phyloP scores from a whole-genome alignment of 2,329 filamentous ascomycete species.

The Aspergillus eucalypticola region DNA sequence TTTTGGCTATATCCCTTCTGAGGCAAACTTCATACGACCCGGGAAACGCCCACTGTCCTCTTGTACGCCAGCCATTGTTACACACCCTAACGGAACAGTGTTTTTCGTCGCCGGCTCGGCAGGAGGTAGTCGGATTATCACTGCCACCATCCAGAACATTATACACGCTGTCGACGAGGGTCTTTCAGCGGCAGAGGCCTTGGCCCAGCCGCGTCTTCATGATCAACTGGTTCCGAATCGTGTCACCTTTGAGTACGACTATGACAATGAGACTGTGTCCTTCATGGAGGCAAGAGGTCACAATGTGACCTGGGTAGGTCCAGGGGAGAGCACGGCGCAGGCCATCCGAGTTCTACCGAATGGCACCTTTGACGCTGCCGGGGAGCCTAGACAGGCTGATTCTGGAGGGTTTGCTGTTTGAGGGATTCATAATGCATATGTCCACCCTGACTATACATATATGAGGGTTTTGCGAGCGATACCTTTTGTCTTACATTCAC shows the following conservation, averaged over 20 bases:
- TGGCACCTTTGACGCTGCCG: conserved; percentile 74
- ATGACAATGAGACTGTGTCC: conserved; percentile 63
- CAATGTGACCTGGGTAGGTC: conserved; percentile 68
- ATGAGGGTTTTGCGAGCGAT: neutral
- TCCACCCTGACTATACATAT: neutral
- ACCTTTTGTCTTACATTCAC: no score
- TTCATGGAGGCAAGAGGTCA: conserved; percentile 67
- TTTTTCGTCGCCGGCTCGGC: conserved; percentile 73
- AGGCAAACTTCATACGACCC: conserved; percentile 77
- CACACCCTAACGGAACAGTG: conserved; percentile 64
- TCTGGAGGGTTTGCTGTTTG: conserved; percentile 64
- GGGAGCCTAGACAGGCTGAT: conserved; percentile 72
- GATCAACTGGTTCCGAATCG: conserved; percentile 77
- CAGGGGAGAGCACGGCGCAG: conserved; percentile 69
- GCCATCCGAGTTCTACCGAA: conserved; percentile 62
- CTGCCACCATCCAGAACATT: conserved; percentile 71
- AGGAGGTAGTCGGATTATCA: conserved; percentile 82
- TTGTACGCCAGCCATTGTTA: conserved; percentile 76
- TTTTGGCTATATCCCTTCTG: conserved; percentile 80
- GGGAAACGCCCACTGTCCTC: conserved; percentile 81
- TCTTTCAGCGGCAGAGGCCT: conserved; percentile 61
- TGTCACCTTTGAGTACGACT: conserved; percentile 67
- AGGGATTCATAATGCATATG: neutral
- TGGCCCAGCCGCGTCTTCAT: conserved; percentile 70
- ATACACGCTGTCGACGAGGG: conserved; percentile 70